Percentiles rank a stretch among this genome's conserved stretches.
These are phyloP conservation scores for Chimonanthus praecox DNA, from an alignment of 164 flowering plant genomes.

Conservation along the genomic window DNA sequence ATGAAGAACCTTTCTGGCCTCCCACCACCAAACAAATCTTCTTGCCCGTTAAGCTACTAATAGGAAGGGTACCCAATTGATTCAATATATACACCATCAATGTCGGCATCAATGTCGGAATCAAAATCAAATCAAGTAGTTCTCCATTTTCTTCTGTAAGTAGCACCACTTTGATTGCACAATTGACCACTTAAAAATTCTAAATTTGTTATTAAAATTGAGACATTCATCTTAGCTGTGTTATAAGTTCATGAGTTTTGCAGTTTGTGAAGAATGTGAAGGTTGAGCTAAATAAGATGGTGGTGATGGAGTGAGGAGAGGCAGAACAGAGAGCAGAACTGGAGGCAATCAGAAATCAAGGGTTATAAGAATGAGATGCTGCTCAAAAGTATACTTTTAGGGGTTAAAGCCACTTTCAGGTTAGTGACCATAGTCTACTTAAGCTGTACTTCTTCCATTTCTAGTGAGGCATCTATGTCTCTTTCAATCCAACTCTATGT, in stretches of 20 bases:
- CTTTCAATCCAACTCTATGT: not conserved
- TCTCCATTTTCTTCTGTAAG: no score
- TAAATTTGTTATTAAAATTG: no score
- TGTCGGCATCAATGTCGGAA: no score
- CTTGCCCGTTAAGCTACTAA: no score
- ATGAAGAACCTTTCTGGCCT: no score
- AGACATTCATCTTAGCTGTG: not conserved
- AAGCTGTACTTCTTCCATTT: not conserved
- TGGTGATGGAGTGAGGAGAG: constrained; percentile 10
- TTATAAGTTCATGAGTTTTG: not conserved
- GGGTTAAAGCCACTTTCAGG: not conserved
- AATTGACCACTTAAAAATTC: not conserved
- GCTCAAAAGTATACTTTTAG: constrained; percentile 1
- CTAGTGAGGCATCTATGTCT: not conserved
- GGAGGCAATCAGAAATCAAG: constrained; percentile 2
- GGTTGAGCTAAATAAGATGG: constrained; percentile 6
- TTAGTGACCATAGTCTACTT: not conserved
- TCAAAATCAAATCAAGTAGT: no score
- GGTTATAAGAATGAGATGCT: constrained; percentile 10
- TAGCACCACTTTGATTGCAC: not conserved
- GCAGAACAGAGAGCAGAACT: constrained; percentile 1
- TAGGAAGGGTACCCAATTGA: no score
- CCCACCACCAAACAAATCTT: no score
- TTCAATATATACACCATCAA: no score
- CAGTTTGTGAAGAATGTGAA: constrained; percentile 7